Evolutionary conservation across 345 rosid genomes (phyloP).

Genomic region (Hevea brasiliensis): DNA sequence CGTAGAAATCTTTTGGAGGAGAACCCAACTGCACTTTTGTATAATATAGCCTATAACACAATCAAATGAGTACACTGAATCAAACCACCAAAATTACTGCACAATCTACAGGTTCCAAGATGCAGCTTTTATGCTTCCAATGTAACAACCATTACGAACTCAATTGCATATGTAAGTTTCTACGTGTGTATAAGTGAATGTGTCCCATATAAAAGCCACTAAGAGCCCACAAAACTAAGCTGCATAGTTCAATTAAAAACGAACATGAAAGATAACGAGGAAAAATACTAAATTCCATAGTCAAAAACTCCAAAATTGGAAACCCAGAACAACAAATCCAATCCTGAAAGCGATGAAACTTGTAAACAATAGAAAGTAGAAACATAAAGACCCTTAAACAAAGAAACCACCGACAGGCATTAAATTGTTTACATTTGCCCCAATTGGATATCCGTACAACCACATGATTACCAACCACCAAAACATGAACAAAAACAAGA

Average conservation of each 20-base stretch:
- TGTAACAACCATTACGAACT: no score
- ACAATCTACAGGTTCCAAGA: neutral
- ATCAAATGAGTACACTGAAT: slow-evolving; percentile 8
- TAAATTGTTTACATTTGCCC: neutral
- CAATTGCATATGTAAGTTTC: no score
- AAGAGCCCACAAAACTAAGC: neutral
- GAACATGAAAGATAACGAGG: neutral
- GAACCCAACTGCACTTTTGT: slow-evolving; percentile 77
- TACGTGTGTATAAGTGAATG: neutral
- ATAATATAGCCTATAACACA: slow-evolving; percentile 64
- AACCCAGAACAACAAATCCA: neutral
- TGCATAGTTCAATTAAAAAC: neutral
- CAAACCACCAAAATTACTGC: neutral
- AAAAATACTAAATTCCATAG: neutral
- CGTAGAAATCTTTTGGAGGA: slow-evolving; percentile 84
- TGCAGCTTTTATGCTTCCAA: neutral
- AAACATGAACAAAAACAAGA: neutral
- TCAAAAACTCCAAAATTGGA: neutral
- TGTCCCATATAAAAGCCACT: neutral
- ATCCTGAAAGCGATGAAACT: no score
- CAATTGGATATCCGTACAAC: neutral
- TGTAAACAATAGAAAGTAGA: neutral
- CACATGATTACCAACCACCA: no score
- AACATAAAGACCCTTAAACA: neutral
- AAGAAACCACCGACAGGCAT: neutral